Evolutionary conservation across 805 yeast genomes (phyloP).

Genomic region (Maudiozyma saulgeensis): DNA sequence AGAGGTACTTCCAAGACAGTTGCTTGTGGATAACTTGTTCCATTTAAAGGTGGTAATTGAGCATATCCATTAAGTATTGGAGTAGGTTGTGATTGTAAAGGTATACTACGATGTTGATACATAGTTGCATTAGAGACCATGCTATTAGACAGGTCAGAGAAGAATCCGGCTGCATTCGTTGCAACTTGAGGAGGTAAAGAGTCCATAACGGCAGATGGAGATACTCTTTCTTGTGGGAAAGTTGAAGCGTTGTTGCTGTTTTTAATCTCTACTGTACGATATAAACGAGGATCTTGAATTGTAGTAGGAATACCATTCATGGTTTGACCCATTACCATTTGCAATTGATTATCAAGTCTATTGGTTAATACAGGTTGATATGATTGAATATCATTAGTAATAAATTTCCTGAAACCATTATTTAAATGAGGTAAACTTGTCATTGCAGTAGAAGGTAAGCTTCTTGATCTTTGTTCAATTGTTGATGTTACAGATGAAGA

Average conservation of each 20-base stretch:
- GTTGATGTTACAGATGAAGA: background rate
- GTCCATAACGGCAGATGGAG: background rate
- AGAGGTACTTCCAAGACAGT: background rate
- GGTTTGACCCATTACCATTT: slow-evolving; percentile 1
- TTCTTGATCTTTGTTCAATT: background rate
- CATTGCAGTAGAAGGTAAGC: background rate
- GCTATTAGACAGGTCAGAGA: slow-evolving; percentile 15
- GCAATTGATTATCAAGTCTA: slow-evolving; percentile 11
- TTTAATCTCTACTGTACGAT: background rate
- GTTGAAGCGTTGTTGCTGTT: background rate
- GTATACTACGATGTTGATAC: background rate
- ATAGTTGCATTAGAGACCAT: slow-evolving; percentile 6
- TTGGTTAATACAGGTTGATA: slow-evolving; percentile 6
- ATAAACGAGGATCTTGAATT: background rate
- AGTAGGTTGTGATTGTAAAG: background rate
- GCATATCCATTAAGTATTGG: background rate
- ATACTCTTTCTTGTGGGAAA: background rate
- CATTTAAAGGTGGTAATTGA: slow-evolving; percentile 2
- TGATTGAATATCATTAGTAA: slow-evolving; percentile 4
- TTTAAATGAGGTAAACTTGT: background rate
- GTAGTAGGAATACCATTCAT: no score
- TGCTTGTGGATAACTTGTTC: background rate
- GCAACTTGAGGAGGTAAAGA: slow-evolving; percentile 1
- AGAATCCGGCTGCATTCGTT: slow-evolving; percentile 16
- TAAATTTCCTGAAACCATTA: slow-evolving; percentile 2